Base-by-base conservation (phyloP, 805 yeast genomes). In the Nakazawaea ernobii region DNA sequence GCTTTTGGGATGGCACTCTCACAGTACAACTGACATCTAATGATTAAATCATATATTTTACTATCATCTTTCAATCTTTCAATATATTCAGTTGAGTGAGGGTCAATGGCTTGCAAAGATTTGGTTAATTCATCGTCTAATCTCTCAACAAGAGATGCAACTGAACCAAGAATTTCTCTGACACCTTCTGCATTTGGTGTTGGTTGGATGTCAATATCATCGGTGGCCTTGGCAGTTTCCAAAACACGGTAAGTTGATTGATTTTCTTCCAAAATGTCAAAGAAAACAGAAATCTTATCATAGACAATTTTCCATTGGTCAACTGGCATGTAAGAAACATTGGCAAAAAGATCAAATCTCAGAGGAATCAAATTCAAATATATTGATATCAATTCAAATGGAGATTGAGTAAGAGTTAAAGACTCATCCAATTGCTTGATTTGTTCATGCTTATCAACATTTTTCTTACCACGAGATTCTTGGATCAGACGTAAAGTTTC, bases 381-480 rank as follows among this genome's bases (percentile, higher is more conserved):
- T 44, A 90, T 77, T 36, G 84, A 71, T 56, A 94, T 87, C 54
- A 73, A 71, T 70, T 94, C 95, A 66, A 86, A 94, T 28, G 88
- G 77, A 26, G 72, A 60, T 38, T 70, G 67, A 9, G 78, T 70
- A 48, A 83, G 73, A 9, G 68, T 58, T 42, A 76, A 56, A 52
- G 87, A 71, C 41, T 71, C 73, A 68, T 86, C 96, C 60, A 94
- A 73, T 39, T 75, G 71, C 48, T 70, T 69, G 54, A 90, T 79
- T 67, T 92, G 96, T 65, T 87, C 95, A 53, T 63, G 65, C 53
- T 83, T 80, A 65, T 92, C 96, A 53, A 89, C 85, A 65, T 88
- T 90, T 74, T 88, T 92, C 75, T 91, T 91, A 73, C 99, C 99
- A 70, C 99, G 84, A 43, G 90, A 75, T 67, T 94, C 98, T 51